phyloP scores from a whole-genome alignment of 202 grass and related monocot genomes.

The Bolboschoenoplectus hybrid region DNA sequence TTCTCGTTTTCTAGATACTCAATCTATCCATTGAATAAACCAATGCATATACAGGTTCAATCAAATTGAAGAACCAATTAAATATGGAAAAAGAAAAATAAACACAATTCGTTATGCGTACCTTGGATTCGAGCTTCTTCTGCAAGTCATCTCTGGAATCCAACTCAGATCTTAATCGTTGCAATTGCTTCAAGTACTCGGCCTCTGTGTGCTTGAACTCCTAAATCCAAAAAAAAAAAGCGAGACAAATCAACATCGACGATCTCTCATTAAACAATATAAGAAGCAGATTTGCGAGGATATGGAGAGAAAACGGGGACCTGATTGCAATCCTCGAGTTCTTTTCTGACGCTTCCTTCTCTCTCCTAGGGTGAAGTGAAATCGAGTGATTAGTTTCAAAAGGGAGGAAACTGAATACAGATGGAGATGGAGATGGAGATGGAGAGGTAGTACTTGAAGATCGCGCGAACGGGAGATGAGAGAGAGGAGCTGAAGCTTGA shows the following conservation, averaged over 20 bases:
- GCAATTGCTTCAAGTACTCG: conserved; percentile 57
- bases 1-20: conserved; percentile 83
- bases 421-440: neutral
- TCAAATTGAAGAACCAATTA: conserved; percentile 1
- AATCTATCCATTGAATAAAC: conserved; percentile 48
- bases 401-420: neutral
- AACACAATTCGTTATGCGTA: conserved; percentile 33
- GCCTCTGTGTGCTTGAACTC: conserved; percentile 61
- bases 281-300: neutral
- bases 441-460: conserved; percentile 47
- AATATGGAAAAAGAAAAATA: neutral
- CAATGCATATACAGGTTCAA: neutral
- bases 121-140: conserved; percentile 63
- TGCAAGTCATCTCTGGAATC: conserved; percentile 50
- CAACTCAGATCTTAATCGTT: conserved; percentile 53
- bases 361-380: conserved; percentile 52
- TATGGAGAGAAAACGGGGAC: neutral
- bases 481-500: conserved; percentile 73
- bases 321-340: conserved; percentile 56
- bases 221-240: conserved; percentile 34
- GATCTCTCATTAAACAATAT: neutral
- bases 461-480: conserved; percentile 54
- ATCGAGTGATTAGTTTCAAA: neutral
- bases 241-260: neutral
- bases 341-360: conserved; percentile 61